Evolutionary conservation across 2,329 filamentous ascomycete species (phyloP).

Genomic region (Cladosporium sp.): DNA sequence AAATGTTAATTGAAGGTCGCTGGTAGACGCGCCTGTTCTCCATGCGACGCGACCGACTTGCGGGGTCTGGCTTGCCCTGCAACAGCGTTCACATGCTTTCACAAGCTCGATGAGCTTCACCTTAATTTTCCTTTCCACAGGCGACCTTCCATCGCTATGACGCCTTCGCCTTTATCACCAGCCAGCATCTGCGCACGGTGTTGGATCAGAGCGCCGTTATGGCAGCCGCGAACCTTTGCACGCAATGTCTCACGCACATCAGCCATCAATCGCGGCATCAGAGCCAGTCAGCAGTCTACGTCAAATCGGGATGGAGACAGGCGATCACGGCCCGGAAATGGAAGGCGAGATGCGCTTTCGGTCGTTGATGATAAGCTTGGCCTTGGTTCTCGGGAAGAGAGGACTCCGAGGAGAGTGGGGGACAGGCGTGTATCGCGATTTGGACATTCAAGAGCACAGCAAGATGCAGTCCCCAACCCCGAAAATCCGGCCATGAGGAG

Average conservation of each 20-base stretch:
- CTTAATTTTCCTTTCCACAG: neutral
- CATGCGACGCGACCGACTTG: too few species aligned
- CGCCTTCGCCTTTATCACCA: neutral
- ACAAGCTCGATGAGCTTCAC: constrained; percentile 5
- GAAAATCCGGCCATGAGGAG: neutral
- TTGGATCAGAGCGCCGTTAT: neutral
- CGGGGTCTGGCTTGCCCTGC: too few species aligned
- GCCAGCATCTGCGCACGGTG: neutral
- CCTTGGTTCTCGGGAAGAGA: too few species aligned
- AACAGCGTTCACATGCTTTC: neutral
- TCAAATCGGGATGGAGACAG: neutral
- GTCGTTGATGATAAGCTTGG: too few species aligned
- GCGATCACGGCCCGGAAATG: neutral
- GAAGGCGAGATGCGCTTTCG: too few species aligned
- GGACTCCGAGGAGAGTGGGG: too few species aligned
- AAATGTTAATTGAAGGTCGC: too few species aligned
- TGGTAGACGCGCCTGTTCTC: too few species aligned
- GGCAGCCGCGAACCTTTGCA: neutral
- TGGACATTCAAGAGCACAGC: too few species aligned
- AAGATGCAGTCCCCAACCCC: too few species aligned
- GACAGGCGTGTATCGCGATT: too few species aligned
- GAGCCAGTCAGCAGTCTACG: neutral
- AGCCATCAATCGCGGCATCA: constrained; percentile 61
- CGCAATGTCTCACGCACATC: constrained; percentile 53
- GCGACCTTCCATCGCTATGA: neutral